Base-by-base conservation (phyloP, 2,329 filamentous ascomycete genomes). In the Talaromyces sp. region DNA sequence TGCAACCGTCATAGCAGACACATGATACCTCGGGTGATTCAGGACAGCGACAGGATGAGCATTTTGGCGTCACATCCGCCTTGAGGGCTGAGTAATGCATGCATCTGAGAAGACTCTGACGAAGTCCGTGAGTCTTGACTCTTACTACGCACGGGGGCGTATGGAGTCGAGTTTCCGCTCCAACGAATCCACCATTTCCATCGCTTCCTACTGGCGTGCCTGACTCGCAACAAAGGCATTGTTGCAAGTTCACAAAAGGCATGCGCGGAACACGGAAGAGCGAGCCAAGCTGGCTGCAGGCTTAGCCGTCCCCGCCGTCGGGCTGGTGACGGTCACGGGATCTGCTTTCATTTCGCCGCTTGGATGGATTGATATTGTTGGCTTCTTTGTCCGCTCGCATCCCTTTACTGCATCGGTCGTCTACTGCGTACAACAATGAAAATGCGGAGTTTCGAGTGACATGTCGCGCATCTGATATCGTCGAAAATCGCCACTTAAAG, bases 261-360 rank as follows among this genome's bases (percentile, higher is more conserved):
- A 8, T 40, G 9, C 54, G 54, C 54, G 54, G 54, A 40, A 57
- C 14, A 28, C 54, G 54, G 54, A 57, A 42, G 21, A 14, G 33
- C 18, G 12, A 35, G n/a, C 23, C 28, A 52, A 52, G 14, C 28
- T n/a, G n/a, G 46, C 46, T 25, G 21, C 5, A 35, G 14, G 35
- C 52, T 14, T 23, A 40, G 54, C 35, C 33, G 31, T 18, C 48
- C 59, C 18, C 25, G 59, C 16, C 35, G 21, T 46, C 25, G 59
- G 59, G 59, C 25, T 55, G 35, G 46, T 55, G 35, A 25, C 48
- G 59, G 59, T 61, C 59, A 61, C 59, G 59, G 59, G 59, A 61
- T 25, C 31, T 42, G 54, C 31, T 50, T 50, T 50, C 23, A 21
- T 14, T 21, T 35, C 48, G n/a, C 35, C 48, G 48, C 48, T 54